phyloP scores from a whole-genome alignment of 805 yeast species.

The Crinitomyces ghanaensis region DNA sequence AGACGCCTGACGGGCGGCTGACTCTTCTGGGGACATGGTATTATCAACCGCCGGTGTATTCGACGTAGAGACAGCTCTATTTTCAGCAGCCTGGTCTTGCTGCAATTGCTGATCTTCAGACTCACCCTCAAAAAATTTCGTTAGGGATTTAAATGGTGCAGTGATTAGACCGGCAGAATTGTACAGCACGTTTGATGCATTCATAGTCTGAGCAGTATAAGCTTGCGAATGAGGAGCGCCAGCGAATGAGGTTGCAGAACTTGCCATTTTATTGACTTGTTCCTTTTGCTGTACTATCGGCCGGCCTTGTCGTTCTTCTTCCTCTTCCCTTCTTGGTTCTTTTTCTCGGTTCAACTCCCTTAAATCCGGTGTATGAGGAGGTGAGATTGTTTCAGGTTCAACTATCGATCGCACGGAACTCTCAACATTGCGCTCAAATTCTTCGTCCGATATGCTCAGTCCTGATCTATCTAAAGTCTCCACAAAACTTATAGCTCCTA shows the following conservation, averaged over 20 bases:
- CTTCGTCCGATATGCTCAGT: conserved; percentile 50
- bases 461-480: conserved; percentile 45
- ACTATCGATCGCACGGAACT: conserved; percentile 33
- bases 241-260: conserved; percentile 6
- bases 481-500: conserved; percentile 78
- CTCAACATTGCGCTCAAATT: conserved; percentile 37
- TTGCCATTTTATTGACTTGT: conserved; percentile 2
- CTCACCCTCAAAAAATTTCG: conserved; percentile 27
- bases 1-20: conserved; percentile 27
- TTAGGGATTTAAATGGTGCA: conserved; percentile 34
- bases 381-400: conserved; percentile 20
- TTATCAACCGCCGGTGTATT: not conserved
- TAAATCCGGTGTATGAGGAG: conserved; percentile 17
- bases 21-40: conserved; percentile 19
- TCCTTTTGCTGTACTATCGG: conserved; percentile 1
- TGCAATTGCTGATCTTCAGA: conserved; percentile 14
- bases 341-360: too few species aligned
- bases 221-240: conserved; percentile 1
- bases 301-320: too few species aligned
- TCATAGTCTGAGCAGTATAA: conserved; percentile 8
- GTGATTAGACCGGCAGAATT: conserved; percentile 40
- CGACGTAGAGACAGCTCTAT: conserved; percentile 1
- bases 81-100: conserved; percentile 5
- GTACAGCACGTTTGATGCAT: conserved; percentile 25
- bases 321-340: too few species aligned